These are phyloP conservation scores for Globisporangium recalcitrans DNA, from an alignment of 352 stramenopile genomes.

Conservation along the genomic window DNA sequence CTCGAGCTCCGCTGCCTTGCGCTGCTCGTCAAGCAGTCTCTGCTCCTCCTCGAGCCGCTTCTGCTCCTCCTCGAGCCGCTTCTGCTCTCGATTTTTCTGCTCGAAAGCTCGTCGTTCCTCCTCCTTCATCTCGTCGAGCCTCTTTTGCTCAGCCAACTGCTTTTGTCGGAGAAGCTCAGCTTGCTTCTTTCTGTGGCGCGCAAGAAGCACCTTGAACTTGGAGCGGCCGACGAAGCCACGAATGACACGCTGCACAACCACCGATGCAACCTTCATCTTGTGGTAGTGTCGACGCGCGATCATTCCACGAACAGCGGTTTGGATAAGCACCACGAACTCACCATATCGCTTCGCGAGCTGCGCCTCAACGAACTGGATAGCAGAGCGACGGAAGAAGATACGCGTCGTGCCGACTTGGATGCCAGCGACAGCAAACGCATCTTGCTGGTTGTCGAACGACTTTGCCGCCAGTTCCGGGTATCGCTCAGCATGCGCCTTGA, in stretches of 20 bases:
- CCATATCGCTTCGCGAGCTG: constrained; percentile 82
- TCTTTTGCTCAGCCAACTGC: constrained; percentile 28
- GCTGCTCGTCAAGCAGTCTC: constrained; percentile 37
- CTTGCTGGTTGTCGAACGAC: constrained; percentile 36
- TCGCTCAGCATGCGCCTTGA: constrained; percentile 60
- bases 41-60: constrained; percentile 31
- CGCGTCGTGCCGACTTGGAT: constrained; percentile 79
- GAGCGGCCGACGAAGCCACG: constrained; percentile 64
- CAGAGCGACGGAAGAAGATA: constrained; percentile 80
- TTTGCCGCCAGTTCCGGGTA: constrained; percentile 48
- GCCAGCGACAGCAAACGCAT: constrained; percentile 37
- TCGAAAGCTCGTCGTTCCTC: constrained; percentile 25
- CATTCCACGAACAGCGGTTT: constrained; percentile 58
- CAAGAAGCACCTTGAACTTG: constrained; percentile 45
- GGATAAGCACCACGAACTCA: constrained; percentile 84
- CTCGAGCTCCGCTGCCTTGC: constrained; percentile 42
- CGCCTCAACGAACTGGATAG: constrained; percentile 83
- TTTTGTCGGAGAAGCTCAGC: constrained; percentile 33
- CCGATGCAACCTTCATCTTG: constrained; percentile 36
- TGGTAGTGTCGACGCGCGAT: constrained; percentile 45
- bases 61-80: constrained; percentile 10
- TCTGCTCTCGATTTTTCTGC: constrained; percentile 16
- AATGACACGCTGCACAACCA: constrained; percentile 52
- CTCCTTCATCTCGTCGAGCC: constrained; percentile 15
- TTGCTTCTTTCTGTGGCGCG: constrained; percentile 43